A percentile compares a stretch with the other conserved stretches of the same genome.
Conservation (phyloP, 75 land plant genomes). For the Ceratopteris richardii region DNA sequence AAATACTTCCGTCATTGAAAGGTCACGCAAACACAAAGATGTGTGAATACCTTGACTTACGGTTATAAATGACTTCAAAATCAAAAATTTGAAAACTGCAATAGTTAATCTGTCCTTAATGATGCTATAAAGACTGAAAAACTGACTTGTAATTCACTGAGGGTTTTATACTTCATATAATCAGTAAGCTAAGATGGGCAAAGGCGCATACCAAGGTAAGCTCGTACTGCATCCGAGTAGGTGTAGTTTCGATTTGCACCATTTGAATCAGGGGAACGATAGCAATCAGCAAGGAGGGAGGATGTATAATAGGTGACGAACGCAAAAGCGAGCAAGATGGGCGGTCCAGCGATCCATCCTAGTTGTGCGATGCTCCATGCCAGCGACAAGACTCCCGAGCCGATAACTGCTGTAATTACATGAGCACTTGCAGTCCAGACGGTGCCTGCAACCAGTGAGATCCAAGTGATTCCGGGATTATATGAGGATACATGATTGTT, state of each 20-base stretch:
- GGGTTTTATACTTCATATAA: conserved; percentile 1
- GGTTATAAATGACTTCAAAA: no score
- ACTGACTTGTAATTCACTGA: not conserved
- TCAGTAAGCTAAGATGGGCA: no score
- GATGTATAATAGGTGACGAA: conserved; percentile 32
- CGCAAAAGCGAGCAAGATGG: conserved; percentile 20
- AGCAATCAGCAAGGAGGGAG: conserved; percentile 27
- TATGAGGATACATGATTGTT: no score
- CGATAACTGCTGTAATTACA: conserved; percentile 60
- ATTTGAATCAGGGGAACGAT: conserved; percentile 22
- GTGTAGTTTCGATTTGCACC: conserved; percentile 36
- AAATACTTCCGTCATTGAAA: no score
- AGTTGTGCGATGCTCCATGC: conserved; percentile 64
- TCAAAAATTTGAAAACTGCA: no score
- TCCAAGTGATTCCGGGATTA: no score
- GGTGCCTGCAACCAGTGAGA: conserved; percentile 23
- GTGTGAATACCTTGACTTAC: no score
- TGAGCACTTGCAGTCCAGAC: conserved; percentile 45
- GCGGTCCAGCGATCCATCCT: conserved; percentile 41
- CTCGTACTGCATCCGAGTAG: conserved; percentile 41
- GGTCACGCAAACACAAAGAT: no score
- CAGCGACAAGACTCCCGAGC: conserved; percentile 53
- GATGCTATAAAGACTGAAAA: not conserved
- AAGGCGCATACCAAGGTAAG: conserved; percentile 38
- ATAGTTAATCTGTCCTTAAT: not conserved